Base-by-base conservation (phyloP, 768 basidiomycete species). In the Lentinus brumalis region DNA sequence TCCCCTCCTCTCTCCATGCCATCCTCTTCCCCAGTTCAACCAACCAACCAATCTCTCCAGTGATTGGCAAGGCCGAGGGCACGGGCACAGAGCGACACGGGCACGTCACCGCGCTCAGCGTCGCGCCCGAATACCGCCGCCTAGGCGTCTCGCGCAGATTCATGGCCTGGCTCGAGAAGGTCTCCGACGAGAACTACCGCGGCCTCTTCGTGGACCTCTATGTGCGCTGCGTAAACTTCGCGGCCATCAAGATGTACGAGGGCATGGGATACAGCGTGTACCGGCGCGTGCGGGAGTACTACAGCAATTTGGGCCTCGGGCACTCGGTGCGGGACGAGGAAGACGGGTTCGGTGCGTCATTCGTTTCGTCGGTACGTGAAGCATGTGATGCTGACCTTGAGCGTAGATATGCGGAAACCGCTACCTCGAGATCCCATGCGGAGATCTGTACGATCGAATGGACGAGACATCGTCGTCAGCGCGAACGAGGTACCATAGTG, bases 121-220 rank as follows among this genome's bases (percentile, higher is more conserved):
- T 99, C 56, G 91, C 95, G 0, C 97, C 97, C 12, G 88, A 92
- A 68, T 97, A 93, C 74, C 90, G 97, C 44, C 88, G 92, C 3
- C 83, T 98, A 3, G 86, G 86, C 1, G 86, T 98, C 47, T 96
- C 94, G 0, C 85, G 87, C 66, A 87, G 85, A 72, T 89, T 98
- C 85, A 93, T 96, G 86, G 72, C 79, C 63, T 79, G 91, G 50
- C 88, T 99, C 47, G 96, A 98, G 73, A 80, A 83, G 66, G 88
- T 94, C 8, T 93, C 92, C 1, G 89, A 95, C 72, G 82, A 86
- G 60, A 81, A 81, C 29, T 91, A 94, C 79, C 84, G 84, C 63
- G 92, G 88, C 3, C 91, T 86, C 81, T 98, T 96, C 69, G 94
- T 98, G 50, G 97, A 98, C 75, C 83, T 99, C 21, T 98, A 94